Conservation (phyloP, 1,284 basidiomycete genomes). For the Xanthoconium separans region DNA sequence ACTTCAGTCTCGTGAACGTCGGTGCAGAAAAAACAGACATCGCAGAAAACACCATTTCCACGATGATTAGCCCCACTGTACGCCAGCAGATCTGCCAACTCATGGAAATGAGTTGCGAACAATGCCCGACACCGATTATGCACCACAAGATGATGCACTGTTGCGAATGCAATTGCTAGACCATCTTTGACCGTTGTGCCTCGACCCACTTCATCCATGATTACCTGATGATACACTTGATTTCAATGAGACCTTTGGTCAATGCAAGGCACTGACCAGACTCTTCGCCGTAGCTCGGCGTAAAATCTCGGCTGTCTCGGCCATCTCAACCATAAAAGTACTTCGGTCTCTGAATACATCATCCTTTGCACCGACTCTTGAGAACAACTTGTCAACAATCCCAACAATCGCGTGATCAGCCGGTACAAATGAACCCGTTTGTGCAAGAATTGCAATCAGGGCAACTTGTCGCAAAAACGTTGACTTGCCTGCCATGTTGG, state of each 20-base stretch:
- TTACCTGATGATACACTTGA: slow-evolving; percentile 55
- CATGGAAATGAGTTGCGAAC: slow-evolving; percentile 98
- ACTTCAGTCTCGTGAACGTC: slow-evolving; percentile 78
- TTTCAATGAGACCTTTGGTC: neutral
- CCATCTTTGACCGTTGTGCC: slow-evolving; percentile 94
- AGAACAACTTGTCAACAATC: slow-evolving; percentile 90
- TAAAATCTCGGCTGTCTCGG: slow-evolving; percentile 82
- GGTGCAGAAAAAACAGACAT: slow-evolving; percentile 86
- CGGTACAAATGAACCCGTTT: slow-evolving; percentile 92
- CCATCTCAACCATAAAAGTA: slow-evolving; percentile 95
- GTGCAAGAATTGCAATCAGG: slow-evolving; percentile 87
- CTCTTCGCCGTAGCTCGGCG: slow-evolving; percentile 79
- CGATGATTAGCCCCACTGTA: slow-evolving; percentile 40
- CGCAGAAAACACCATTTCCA: slow-evolving; percentile 49
- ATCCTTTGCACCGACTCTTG: slow-evolving; percentile 94
- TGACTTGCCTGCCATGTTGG: slow-evolving; percentile 96
- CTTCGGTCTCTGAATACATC: slow-evolving; percentile 91
- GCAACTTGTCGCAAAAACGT: slow-evolving; percentile 92
- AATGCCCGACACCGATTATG: slow-evolving; percentile 80
- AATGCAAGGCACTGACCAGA: slow-evolving; percentile 50
- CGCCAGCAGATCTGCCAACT: slow-evolving; percentile 83
- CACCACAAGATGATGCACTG: slow-evolving; percentile 77
- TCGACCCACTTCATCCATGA: slow-evolving; percentile 97
- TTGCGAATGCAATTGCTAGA: slow-evolving; percentile 89
- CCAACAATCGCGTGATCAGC: slow-evolving; percentile 79